Percentiles rank a stretch among this genome's conserved stretches.
phyloP scores from a whole-genome alignment of 192 early-diverging fungal genomes.

The Backusella circina region DNA sequence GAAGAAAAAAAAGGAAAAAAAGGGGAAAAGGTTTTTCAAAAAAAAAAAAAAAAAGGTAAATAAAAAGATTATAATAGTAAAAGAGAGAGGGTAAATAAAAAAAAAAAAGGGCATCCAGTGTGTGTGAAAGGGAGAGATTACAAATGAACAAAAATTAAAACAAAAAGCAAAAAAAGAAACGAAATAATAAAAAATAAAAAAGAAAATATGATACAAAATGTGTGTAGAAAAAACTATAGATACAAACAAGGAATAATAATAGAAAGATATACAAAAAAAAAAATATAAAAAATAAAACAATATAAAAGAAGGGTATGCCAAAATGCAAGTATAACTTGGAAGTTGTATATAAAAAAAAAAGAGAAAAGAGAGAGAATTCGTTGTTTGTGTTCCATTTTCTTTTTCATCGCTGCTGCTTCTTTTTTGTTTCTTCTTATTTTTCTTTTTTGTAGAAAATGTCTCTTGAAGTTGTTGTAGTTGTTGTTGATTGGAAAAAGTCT shows the following conservation, averaged over 20 bases:
- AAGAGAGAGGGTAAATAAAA: not conserved
- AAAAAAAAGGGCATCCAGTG: not conserved
- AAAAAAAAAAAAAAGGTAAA: not conserved
- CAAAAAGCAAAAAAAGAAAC: not conserved
- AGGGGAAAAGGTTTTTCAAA: too few species aligned
- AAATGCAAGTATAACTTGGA: not conserved
- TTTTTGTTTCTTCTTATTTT: conserved; percentile 1
- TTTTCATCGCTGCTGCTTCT: not conserved
- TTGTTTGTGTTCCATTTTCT: not conserved
- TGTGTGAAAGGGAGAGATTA: not conserved
- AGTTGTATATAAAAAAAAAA: not conserved
- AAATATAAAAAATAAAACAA: not conserved
- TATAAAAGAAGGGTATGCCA: not conserved
- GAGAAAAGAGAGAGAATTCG: not conserved
- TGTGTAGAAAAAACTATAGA: not conserved
- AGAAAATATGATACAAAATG: not conserved
- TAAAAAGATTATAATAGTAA: not conserved
- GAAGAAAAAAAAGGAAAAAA: too few species aligned
- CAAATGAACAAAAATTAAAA: not conserved
- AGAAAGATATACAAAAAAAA: not conserved
- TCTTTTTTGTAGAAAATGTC: not conserved
- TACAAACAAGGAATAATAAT: not conserved
- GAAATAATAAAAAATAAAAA: not conserved
- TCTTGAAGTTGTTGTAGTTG: not conserved
- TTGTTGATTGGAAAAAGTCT: not conserved